Base-by-base conservation (phyloP, 2,329 filamentous ascomycete species). In the Hansfordia pulvinata region DNA sequence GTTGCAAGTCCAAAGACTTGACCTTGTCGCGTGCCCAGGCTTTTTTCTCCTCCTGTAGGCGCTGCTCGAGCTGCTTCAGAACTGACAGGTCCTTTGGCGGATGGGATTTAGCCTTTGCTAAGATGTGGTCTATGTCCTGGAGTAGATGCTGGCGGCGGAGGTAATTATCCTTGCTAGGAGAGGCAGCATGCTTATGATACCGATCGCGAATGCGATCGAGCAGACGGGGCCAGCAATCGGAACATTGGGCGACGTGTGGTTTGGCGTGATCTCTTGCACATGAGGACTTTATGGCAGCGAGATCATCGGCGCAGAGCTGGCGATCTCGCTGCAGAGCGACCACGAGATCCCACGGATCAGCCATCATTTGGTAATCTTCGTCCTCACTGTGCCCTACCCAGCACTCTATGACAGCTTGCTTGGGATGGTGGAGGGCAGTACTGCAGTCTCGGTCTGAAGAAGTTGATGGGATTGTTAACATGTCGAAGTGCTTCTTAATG, bases 1-100 rank as follows among this genome's bases (percentile, higher is more conserved):
- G 28, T n/a, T 39, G 39, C 7, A 49, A 35, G 8, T 38, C 35
- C 7, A 49, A 25, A 17, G 34, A 42, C 22, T 38, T 39, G 23
- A 41, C 32, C 30, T 37, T 47, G 29, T 42, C 60, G 29, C 60
- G 55, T 30, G 68, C 65, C 64, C 67, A 71, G 8, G 55, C 54
- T 32, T 56, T 54, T 39, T 65, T 66, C 40, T 69, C 64, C 16
- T 55, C 55, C 8, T 52, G 49, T 37, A 72, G 58, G 32, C 58
- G 57, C 13, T 54, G 51, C 35, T 70, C 64, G 20, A 72, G 57
- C 11, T 42, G 46, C 21, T 52, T 47, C 9, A 69, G 44, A 17
- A 17, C 23, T 24, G 14, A n/a, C 9, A 16, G 4, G 27, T 54
- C 51, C n/a, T 52, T 40, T 23, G n/a, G n/a, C n/a, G 54, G 53